Conservation (phyloP, 345 rosid species). For the Boechera retrofracta region DNA sequence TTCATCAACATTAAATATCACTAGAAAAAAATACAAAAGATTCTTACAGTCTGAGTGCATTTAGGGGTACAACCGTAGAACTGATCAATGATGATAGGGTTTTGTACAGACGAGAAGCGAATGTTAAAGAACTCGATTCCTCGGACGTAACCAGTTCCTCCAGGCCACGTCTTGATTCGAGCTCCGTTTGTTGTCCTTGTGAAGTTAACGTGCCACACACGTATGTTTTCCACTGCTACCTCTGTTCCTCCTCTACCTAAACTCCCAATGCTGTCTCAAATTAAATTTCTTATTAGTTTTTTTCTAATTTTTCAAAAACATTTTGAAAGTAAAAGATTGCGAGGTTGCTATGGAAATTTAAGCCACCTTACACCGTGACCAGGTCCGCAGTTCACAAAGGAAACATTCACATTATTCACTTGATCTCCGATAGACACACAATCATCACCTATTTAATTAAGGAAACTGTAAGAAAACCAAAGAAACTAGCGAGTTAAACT, state of each 20-base stretch:
- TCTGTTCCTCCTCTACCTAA: slow-evolving; percentile 48
- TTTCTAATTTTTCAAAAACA: background rate
- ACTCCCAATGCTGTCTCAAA: slow-evolving; percentile 58
- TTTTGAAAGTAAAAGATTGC: background rate
- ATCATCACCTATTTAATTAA: slow-evolving; percentile 55
- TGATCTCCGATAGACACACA: slow-evolving; percentile 55
- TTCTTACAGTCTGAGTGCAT: slow-evolving; percentile 20
- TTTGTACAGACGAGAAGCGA: slow-evolving; percentile 33
- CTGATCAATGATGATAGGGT: slow-evolving; percentile 62
- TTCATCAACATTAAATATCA: background rate
- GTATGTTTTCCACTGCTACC: slow-evolving; percentile 47
- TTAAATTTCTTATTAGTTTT: background rate
- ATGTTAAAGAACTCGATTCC: slow-evolving; percentile 50
- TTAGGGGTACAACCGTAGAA: slow-evolving; percentile 44
- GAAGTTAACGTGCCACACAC: slow-evolving; percentile 47
- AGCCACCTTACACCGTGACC: slow-evolving; percentile 52
- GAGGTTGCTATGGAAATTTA: background rate
- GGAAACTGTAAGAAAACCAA: background rate
- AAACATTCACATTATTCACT: slow-evolving; percentile 30
- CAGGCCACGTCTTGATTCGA: slow-evolving; percentile 71
- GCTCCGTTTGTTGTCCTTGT: slow-evolving; percentile 55
- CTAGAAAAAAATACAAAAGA: background rate
- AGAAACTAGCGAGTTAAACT: background rate
- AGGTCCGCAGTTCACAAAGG: slow-evolving; percentile 41
- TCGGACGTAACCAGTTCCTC: slow-evolving; percentile 55